Base-by-base conservation (phyloP, 177 flowering plant species). In the Tripterygium wilfordii region DNA sequence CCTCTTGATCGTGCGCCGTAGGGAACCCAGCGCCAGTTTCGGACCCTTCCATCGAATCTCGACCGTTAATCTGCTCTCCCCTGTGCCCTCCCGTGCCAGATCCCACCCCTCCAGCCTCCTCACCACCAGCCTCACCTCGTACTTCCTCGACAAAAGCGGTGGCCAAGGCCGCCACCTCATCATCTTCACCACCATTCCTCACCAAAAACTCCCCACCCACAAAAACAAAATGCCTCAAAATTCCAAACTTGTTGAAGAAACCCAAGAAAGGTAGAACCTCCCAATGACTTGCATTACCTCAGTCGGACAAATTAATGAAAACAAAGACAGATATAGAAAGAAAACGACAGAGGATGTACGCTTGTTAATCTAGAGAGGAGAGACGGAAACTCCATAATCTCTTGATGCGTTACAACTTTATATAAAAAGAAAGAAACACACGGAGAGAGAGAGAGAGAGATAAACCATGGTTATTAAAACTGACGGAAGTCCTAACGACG, bases 121-220 rank as follows among this genome's bases (percentile, higher is more conserved):
- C 15, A 92, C 63, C 5, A 67, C 64, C 14, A 92, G 59, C 58
- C 60, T 84, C 45, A 87, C 97, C 71, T 78, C 82, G 58, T 68
- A 87, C 70, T 86, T 89, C 61, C 45, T 81, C 61, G 85, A 45
- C 48, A 57, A 32, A 44, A 70, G 53, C 5, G 96, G 90, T 58
- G 91, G 95, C 98, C 96, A 84, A 29, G 95, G 96, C 61, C 96
- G 70, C 99, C 99, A 84, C 68, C 61, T 74, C 80, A 89, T 92
- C 89, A 82, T 84, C 70, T 72, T 85, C 84, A 83, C 99, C 70
- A 80, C 96, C 95, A 82, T 85, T 68, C 48, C 33, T 33, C 55
- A 33, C 33, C n/a, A 33, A 28, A 37, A 14, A 36, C n/a, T 2
- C 37, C 36, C 35, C 22, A 37, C 4, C 23, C 31, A n/a, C 7